Percentiles rank a stretch among this genome's conserved stretches.
Evolutionary conservation across 2,329 filamentous ascomycete species (phyloP).

Genomic region (Paecilomyces sp.): DNA sequence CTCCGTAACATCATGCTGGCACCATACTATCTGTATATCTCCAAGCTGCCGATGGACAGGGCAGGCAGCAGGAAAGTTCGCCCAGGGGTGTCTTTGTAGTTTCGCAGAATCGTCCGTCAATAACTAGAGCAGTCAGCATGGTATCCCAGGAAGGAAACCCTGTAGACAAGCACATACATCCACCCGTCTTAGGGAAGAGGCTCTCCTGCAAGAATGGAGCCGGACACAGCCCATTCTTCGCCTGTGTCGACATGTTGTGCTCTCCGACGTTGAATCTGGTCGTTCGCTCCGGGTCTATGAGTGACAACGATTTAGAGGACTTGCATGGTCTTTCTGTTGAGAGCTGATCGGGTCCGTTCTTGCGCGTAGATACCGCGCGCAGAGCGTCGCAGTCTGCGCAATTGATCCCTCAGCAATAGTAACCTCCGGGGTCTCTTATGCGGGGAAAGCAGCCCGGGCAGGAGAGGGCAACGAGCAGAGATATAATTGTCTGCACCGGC

Average conservation of each 20-base stretch:
- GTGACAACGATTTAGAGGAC: background rate
- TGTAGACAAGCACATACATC: slow-evolving; percentile 51
- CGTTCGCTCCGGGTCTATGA: background rate
- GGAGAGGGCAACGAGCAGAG: background rate
- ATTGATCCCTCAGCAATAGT: background rate
- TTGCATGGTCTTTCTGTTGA: background rate
- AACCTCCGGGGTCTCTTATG: background rate
- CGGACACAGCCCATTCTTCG: slow-evolving; percentile 49
- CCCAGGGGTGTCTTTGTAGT: slow-evolving; percentile 33
- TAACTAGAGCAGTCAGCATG: slow-evolving; percentile 41
- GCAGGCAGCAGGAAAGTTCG: slow-evolving; percentile 68
- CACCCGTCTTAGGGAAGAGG: slow-evolving; percentile 53
- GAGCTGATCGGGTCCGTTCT: background rate
- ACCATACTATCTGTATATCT: slow-evolving; percentile 51
- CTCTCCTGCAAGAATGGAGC: slow-evolving; percentile 61
- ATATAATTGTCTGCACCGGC: slow-evolving; percentile 1
- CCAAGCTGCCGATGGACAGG: slow-evolving; percentile 82
- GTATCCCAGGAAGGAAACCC: slow-evolving; percentile 1
- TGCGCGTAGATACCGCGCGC: background rate
- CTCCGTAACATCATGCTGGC: background rate
- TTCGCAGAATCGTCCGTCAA: slow-evolving; percentile 56
- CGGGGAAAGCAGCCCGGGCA: background rate
- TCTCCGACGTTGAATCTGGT: background rate
- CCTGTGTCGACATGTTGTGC: background rate
- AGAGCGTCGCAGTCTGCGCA: background rate